phyloP scores from a whole-genome alignment of 768 basidiomycete genomes.

The Cubamyces sp. region DNA sequence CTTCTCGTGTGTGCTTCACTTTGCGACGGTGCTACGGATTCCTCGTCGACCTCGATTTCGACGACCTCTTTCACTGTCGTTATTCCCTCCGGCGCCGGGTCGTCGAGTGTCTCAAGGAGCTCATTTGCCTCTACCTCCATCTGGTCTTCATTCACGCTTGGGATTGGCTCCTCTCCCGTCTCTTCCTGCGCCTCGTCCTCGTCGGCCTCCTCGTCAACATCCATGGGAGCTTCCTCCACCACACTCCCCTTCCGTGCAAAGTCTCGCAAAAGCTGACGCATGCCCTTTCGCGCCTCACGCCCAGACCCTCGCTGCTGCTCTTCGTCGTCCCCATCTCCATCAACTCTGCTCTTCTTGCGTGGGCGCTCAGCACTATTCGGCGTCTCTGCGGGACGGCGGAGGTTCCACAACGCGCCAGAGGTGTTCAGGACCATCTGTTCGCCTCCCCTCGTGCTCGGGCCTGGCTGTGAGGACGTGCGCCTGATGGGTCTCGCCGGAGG shows the following conservation, averaged over 20 bases:
- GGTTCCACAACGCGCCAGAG: slow-evolving; percentile 53
- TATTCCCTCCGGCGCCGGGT: background rate
- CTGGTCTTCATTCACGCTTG: slow-evolving; percentile 5
- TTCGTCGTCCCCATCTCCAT: background rate
- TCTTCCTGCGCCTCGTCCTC: background rate
- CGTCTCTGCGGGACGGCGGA: slow-evolving; percentile 28
- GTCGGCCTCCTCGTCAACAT: slow-evolving; percentile 27
- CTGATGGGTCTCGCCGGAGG: slow-evolving; percentile 3
- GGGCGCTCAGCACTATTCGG: slow-evolving; percentile 30
- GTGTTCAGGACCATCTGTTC: slow-evolving; percentile 57
- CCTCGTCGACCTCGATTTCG: slow-evolving; percentile 8
- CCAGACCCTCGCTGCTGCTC: slow-evolving; percentile 9
- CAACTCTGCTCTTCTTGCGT: slow-evolving; percentile 41
- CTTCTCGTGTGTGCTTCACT: background rate
- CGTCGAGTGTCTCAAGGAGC: background rate
- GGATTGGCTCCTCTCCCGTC: background rate
- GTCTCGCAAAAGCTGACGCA: slow-evolving; percentile 52
- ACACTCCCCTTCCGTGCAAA: slow-evolving; percentile 59
- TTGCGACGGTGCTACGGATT: background rate
- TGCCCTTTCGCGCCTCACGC: slow-evolving; percentile 35
- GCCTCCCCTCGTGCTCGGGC: slow-evolving; percentile 20
- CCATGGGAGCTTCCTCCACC: slow-evolving; percentile 29
- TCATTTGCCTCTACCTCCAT: slow-evolving; percentile 24
- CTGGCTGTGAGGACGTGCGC: background rate
- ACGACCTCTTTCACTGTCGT: background rate